These are phyloP conservation scores for Kwoniella shivajii DNA, from an alignment of 1,284 basidiomycete genomes.

Conservation along the genomic window DNA sequence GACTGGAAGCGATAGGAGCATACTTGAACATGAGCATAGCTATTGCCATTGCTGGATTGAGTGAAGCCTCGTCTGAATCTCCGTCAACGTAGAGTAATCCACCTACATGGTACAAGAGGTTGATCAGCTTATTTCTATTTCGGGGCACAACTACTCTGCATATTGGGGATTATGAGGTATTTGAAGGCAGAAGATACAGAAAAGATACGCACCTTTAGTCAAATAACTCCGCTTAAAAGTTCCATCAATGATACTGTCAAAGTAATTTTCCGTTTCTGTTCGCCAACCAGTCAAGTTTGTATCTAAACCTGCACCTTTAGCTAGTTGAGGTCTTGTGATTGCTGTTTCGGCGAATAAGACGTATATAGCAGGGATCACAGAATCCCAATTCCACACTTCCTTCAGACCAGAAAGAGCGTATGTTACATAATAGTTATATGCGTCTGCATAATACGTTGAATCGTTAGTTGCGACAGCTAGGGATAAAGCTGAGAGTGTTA, in stretches of 20 bases:
- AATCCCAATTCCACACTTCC: constrained; percentile 85
- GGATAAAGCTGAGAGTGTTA: constrained; percentile 69
- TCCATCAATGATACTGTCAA: constrained; percentile 68
- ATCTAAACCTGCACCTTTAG: constrained; percentile 60
- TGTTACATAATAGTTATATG: constrained; percentile 64
- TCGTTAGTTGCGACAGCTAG: constrained; percentile 71
- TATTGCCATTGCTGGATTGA: constrained; percentile 83
- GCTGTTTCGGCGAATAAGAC: constrained; percentile 65
- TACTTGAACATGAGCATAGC: constrained; percentile 80
- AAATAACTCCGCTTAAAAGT: constrained; percentile 60
- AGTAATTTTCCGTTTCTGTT: constrained; percentile 69
- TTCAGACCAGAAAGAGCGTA: constrained; percentile 62
- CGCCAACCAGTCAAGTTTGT: constrained; percentile 68
- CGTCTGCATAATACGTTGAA: constrained; percentile 65
- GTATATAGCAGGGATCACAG: constrained; percentile 71
- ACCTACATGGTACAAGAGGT: constrained; percentile 54
- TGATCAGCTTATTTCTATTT: background rate
- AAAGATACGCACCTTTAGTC: constrained; percentile 58
- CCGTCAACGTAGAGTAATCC: constrained; percentile 77
- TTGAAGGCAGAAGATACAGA: background rate
- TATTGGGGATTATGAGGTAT: background rate
- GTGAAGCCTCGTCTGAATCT: constrained; percentile 73
- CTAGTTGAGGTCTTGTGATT: constrained; percentile 60
- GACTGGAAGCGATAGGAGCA: constrained; percentile 68
- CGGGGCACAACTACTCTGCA: background rate